Percentiles rank a stretch among this genome's conserved stretches.
Evolutionary conservation across 352 stramenopile species (phyloP).

Genomic region (Pythium chondricola): DNA sequence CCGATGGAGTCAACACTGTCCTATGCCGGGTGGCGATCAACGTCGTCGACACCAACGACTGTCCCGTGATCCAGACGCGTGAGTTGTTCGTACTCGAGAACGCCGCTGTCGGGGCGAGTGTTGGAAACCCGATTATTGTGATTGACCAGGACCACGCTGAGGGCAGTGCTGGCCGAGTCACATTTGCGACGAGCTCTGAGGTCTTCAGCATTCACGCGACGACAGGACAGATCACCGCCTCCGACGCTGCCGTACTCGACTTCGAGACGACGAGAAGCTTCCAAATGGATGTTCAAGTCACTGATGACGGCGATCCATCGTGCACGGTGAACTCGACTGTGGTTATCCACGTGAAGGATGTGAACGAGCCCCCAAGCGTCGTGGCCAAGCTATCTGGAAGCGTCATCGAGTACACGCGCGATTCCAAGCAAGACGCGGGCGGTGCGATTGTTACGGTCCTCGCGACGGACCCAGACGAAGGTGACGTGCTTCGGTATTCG

Average conservation of each 20-base stretch:
- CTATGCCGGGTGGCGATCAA: slow-evolving; percentile 24
- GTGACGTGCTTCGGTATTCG: slow-evolving; percentile 15
- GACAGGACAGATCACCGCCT: slow-evolving; percentile 12
- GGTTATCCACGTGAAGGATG: slow-evolving; percentile 24
- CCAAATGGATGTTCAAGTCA: slow-evolving; percentile 10
- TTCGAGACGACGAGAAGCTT: slow-evolving; percentile 13
- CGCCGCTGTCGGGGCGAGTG: slow-evolving; percentile 17
- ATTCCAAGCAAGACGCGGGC: slow-evolving; percentile 16
- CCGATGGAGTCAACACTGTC: slow-evolving; percentile 20
- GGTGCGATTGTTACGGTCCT: slow-evolving; percentile 15
- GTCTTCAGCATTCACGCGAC: slow-evolving; percentile 14
- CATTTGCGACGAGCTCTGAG: slow-evolving; percentile 5
- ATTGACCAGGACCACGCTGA: slow-evolving; percentile 20
- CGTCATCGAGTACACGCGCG: slow-evolving; percentile 33
- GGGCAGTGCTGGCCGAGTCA: slow-evolving; percentile 14
- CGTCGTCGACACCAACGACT: slow-evolving; percentile 47
- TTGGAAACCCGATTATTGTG: slow-evolving; percentile 20
- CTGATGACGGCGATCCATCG: slow-evolving; percentile 17
- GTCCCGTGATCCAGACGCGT: slow-evolving; percentile 25
- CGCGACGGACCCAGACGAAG: slow-evolving; percentile 11
- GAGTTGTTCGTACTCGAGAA: slow-evolving; percentile 34
- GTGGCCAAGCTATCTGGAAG: slow-evolving; percentile 20
- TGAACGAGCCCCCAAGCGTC: slow-evolving; percentile 40
- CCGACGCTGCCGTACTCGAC: slow-evolving; percentile 6
- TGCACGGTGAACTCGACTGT: slow-evolving; percentile 10